Conservation (phyloP, 345 rosid genomes). For the Citrus sinensis region DNA sequence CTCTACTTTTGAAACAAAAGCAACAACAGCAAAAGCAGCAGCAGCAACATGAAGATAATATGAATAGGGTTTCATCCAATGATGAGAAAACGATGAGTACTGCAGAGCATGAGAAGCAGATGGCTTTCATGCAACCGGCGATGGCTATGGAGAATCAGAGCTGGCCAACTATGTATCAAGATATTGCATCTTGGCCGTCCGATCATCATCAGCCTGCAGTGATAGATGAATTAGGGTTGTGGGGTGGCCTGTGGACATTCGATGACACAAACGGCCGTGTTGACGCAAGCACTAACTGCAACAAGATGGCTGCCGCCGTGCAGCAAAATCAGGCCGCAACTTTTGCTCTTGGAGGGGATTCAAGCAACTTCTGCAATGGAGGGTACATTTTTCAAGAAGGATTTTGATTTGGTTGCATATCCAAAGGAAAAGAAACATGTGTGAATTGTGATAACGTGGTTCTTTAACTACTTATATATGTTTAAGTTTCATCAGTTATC, state of each 20-base stretch:
- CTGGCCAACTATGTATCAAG: conserved; percentile 26
- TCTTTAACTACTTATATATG: neutral
- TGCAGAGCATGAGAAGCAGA: conserved; percentile 19
- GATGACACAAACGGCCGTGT: conserved; percentile 22
- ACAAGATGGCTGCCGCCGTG: conserved; percentile 18
- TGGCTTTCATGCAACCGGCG: conserved; percentile 18
- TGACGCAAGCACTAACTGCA: conserved; percentile 10
- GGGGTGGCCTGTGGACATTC: conserved; percentile 53
- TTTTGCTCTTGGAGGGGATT: conserved; percentile 22
- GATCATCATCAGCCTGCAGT: conserved; percentile 20
- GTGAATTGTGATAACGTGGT: neutral
- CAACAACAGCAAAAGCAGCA: conserved; percentile 16
- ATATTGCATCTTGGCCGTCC: conserved; percentile 22
- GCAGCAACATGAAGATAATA: conserved; percentile 8
- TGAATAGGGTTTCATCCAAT: neutral
- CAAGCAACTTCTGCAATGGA: conserved; percentile 25
- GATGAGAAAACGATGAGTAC: neutral
- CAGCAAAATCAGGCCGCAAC: conserved; percentile 24
- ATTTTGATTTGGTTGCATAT: too few relatives aligned
- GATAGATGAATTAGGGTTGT: conserved; percentile 40
- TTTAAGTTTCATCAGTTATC: too few relatives aligned
- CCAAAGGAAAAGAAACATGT: neutral
- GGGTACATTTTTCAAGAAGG: conserved; percentile 33
- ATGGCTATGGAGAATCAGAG: conserved; percentile 19
- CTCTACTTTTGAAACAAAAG: conserved; percentile 25